Percentiles rank a stretch among this genome's conserved stretches.
phyloP scores from a whole-genome alignment of 1,284 basidiomycete genomes.

The Stygiomarasmius scandens region DNA sequence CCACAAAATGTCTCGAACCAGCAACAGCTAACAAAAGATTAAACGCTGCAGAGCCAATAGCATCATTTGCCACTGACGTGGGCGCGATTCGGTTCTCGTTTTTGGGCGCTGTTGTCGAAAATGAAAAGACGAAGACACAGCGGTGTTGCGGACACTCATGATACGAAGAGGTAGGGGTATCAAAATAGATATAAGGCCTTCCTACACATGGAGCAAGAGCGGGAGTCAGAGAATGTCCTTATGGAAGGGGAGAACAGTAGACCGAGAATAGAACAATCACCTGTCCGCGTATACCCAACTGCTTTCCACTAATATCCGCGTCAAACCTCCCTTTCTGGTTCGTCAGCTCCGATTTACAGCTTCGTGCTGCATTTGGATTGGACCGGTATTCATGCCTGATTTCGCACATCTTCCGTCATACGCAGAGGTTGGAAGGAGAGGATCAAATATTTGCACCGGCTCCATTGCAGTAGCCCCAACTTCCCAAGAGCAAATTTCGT shows the following conservation, averaged over 20 bases:
- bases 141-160: too few species aligned
- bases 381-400: too few species aligned
- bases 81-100: conserved; percentile 17
- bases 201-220: conserved; percentile 25
- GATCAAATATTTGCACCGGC: conserved; percentile 47
- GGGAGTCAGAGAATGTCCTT: not conserved
- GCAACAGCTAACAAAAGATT: conserved; percentile 65
- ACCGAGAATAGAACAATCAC: conserved; percentile 39
- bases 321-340: conserved; percentile 84
- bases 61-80: conserved; percentile 41
- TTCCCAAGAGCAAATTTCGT: conserved; percentile 76
- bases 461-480: conserved; percentile 62
- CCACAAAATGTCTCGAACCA: conserved; percentile 66
- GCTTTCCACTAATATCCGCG: conserved; percentile 71
- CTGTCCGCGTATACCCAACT: conserved; percentile 73
- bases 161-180: conserved; percentile 29
- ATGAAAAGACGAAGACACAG: too few species aligned
- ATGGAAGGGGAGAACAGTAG: too few species aligned
- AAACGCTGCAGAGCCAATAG: conserved; percentile 63
- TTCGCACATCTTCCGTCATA: too few species aligned
- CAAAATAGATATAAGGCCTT: conserved; percentile 50
- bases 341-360: conserved; percentile 37
- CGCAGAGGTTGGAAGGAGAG: conserved; percentile 2
- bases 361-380: not conserved
- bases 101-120: too few species aligned